Base-by-base conservation (phyloP, 2,329 filamentous ascomycete genomes). In the Xylariaceae sp. region DNA sequence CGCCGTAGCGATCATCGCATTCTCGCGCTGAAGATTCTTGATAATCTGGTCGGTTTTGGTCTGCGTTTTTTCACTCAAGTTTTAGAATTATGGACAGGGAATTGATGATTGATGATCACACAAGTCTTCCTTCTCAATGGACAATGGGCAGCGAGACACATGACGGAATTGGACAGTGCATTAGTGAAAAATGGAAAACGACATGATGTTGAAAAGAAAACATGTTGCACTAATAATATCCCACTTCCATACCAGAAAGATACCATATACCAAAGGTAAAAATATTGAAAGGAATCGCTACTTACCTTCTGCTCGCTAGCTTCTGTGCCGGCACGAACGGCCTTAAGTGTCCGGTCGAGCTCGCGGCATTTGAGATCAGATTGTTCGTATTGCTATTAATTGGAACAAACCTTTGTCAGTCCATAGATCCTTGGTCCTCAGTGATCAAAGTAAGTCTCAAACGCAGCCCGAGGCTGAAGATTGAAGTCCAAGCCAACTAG, bases 1-100 rank as follows among this genome's bases (percentile, higher is more conserved):
- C 2, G 88, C 88, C n/a, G 83, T 86, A 21, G 84, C 75, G 58
- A 94, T 88, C 61, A 93, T 76, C 32, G 77, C 77, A 64, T 88
- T 89, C 66, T 94, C 88, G 56, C 85, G 80, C 63, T 86, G 79
- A 48, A 94, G 76, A 56, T 83, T 86, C 54, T 81, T 80, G 59
- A 87, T 77, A 40, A 73, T 68, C 59, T 77, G 69, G 37, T 81
- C 77, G 52, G 65, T 66, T 44, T 74, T 69, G 35, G 74, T 73
- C 73, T 80, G 21, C 22, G 33, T 34, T 5, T 44, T 17, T 17
- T 32, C 6, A 37, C 14, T 22, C 35, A 17, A 19, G 32, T 17
- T 29, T 53, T 43, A 52, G 48, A 39, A 53, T 37, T 6, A 20
- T 35, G 25, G 23, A 33, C 33, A 12, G 25, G 35, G 27, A 33